Base-by-base conservation (phyloP, 1,284 basidiomycete species). In the Grifola frondosa region DNA sequence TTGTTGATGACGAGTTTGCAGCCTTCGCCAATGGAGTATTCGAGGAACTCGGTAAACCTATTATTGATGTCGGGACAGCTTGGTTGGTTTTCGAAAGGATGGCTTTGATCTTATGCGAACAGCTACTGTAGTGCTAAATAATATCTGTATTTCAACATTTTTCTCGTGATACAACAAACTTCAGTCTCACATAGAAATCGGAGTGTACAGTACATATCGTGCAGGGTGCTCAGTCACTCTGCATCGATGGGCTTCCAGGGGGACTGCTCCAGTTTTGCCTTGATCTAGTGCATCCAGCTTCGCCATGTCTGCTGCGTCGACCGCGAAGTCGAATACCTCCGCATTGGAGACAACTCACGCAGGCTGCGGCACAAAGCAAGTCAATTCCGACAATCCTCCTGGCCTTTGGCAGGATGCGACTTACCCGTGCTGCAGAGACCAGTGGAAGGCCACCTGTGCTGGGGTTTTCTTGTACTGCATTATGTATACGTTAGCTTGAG, bases 371-470 rank as follows among this genome's bases (percentile, higher is more conserved):
- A 73, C 63, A 55, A 65, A 75, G 3, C 74, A 75, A 40, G 11
- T 20, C 10, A n/a, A n/a, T 4, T 10, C 15, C 22, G 19, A 29
- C 24, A 33, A 15, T 21, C 12, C 16, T 15, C 9, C n/a, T 12
- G 31, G 5, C 17, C 9, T 1, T 8, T 12, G 10, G n/a, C 6
- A 19, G 30, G 33, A 28, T 13, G 42, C 1, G 11, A 40, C 52
- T 21, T 30, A 61, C 75, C 57, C 54, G 37, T 74, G 76, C 56
- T 87, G 84, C 29, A 88, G 60, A 11, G 78, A 81, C 84, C 84
- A 88, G 5, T 84, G 71, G 32, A 88, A 66, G 40, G 88, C 67
- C 15, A 89, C 67, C 52, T 86, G 85, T 0, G 81, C 74, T 1
- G 73, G 63, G 3, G 68, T 68, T 55, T 74, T 81, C 25, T 62